Conservation (phyloP, 805 yeast species). For the Kregervanrija pseudodelftensis region DNA sequence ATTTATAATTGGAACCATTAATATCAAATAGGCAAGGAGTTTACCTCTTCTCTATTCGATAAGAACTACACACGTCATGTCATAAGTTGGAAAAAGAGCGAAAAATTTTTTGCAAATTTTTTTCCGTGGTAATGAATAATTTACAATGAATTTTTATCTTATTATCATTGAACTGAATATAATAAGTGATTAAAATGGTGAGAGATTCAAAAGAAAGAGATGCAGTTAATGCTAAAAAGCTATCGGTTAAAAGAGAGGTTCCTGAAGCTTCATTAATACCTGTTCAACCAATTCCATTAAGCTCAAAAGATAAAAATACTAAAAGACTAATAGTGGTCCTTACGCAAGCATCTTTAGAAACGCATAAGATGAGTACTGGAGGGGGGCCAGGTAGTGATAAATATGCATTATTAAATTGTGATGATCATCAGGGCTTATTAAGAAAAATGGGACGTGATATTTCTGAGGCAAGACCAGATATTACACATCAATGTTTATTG, state of each 20-base stretch:
- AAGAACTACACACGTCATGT: background rate
- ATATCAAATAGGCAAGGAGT: too few relatives aligned
- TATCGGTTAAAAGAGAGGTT: constrained; percentile 17
- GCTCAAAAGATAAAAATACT: constrained; percentile 79
- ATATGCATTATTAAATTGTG: constrained; percentile 90
- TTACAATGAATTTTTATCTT: constrained; percentile 1
- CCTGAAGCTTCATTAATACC: constrained; percentile 73
- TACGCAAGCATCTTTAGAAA: constrained; percentile 91
- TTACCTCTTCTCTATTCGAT: too few relatives aligned
- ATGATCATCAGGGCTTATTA: constrained; percentile 93
- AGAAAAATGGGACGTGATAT: constrained; percentile 96
- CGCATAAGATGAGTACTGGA: constrained; percentile 74
- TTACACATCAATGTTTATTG: constrained; percentile 94
- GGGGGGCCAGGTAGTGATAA: constrained; percentile 81
- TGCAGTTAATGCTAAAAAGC: constrained; percentile 24
- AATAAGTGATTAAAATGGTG: constrained; percentile 27
- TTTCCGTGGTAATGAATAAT: background rate
- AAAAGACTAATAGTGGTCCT: constrained; percentile 90
- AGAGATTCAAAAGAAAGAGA: constrained; percentile 42
- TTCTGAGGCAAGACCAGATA: constrained; percentile 98
- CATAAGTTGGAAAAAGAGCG: background rate
- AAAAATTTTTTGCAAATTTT: background rate
- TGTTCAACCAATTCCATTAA: constrained; percentile 71
- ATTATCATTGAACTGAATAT: background rate
- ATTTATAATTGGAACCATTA: too few relatives aligned